Base-by-base conservation (phyloP, 495 filamentous ascomycete species). In the Aspergillus sclerotiicarbonarius region DNA sequence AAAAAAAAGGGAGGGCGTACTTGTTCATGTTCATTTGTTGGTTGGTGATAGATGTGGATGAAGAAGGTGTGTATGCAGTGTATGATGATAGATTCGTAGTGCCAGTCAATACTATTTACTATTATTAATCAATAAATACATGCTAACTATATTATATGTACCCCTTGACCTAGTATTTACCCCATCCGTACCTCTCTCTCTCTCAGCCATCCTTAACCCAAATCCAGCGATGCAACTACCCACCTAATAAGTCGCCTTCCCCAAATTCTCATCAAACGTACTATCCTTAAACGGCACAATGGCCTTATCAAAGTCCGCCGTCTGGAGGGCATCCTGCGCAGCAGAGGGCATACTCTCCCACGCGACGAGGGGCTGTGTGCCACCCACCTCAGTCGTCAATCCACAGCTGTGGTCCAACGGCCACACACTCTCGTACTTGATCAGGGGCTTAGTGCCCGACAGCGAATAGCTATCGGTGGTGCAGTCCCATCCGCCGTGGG, bases 401-500 rank as follows among this genome's bases (percentile, higher is more conserved):
- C 74, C 75, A 29, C 70, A 67, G 39, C 74, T 69, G 54, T 84
- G 80, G 57, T 84, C 67, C 10, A 83, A 37, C 7, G 80, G 79
- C 77, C 76, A 82, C 19, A 68, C 59, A 33, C 72, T 79, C 15
- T 74, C 62, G 52, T 84, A 84, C 30, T 67, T 66, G 60, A 83
- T 82, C 57, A 76, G 52, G 10, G 80, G 65, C 12, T 69, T 51
- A 4, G 73, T 71, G 1, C 71, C 77, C 20, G 60, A 58, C 21
- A 79, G 62, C 0, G 75, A 64, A 32, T 67, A 79, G 4, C 60
- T 69, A 39, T 70, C 56, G 6, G 75, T 80, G 4, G 65, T 67
- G 62, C 77, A 80, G 43, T 82, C 66, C 76, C 79, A 84, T 5
- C 60, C 64, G 10, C 81, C 80, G 56, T 84, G 80, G 3, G 76